A percentile compares a stretch with the other conserved stretches of the same genome.
Conservation (phyloP, 23 red algal species). For the Chondrus crispus region DNA sequence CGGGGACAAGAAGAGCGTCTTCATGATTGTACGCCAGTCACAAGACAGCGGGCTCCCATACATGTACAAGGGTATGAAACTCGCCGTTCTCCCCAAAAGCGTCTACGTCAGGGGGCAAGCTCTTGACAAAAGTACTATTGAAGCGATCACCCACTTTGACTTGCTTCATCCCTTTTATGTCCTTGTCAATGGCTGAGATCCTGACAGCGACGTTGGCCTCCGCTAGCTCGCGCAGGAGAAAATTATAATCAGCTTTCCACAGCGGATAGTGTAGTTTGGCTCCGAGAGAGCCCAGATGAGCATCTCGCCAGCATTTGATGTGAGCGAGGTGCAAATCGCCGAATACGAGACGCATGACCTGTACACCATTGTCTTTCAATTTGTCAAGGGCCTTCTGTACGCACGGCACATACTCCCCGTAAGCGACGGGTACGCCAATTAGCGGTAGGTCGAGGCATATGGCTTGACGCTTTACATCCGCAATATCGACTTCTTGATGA, state of each 20-base stretch:
- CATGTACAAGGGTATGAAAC: slow-evolving; percentile 72
- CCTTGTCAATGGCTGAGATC: slow-evolving; percentile 24
- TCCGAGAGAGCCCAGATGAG: not conserved
- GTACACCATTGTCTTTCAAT: slow-evolving; percentile 32
- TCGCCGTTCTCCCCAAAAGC: slow-evolving; percentile 77
- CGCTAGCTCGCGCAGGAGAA: slow-evolving; percentile 30
- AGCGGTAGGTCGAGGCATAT: slow-evolving; percentile 20
- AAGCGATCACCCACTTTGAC: slow-evolving; percentile 52
- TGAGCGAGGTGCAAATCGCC: slow-evolving; percentile 66
- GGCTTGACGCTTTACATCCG: slow-evolving; percentile 35
- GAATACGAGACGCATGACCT: slow-evolving; percentile 38
- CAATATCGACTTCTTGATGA: slow-evolving; percentile 67
- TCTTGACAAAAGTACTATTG: slow-evolving; percentile 3
- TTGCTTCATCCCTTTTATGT: not conserved
- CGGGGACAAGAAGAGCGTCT: too few relatives aligned
- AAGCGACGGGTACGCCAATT: slow-evolving; percentile 55
- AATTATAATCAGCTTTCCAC: slow-evolving; percentile 24
- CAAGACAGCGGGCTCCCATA: too few relatives aligned
- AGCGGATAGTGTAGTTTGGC: slow-evolving; percentile 45
- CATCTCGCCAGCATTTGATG: slow-evolving; percentile 63
- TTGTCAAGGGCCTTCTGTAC: not conserved
- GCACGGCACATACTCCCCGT: not conserved
- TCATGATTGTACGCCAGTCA: too few relatives aligned
- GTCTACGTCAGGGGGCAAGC: slow-evolving; percentile 27
- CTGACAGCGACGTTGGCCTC: slow-evolving; percentile 7